Conservation (phyloP, 2,329 filamentous ascomycete genomes). For the Alternaria panax region DNA sequence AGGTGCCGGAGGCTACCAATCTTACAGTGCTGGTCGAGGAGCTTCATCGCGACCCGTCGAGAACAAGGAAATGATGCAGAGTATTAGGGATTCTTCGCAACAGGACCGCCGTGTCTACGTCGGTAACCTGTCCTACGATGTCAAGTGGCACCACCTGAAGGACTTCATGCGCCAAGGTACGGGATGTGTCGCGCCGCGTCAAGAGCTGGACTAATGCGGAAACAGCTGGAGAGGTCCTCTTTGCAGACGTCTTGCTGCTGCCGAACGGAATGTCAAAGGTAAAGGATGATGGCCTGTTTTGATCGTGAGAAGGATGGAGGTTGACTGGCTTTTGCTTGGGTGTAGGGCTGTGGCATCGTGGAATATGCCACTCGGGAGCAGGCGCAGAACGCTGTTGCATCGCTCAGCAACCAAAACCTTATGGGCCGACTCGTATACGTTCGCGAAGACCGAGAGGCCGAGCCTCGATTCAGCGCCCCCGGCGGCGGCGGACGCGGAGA, state of each 20-base stretch:
- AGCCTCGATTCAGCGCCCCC: conserved; percentile 90
- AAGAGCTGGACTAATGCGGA: conserved; percentile 45
- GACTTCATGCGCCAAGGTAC: conserved; percentile 99
- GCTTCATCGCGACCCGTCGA: conserved; percentile 72
- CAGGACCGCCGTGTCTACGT: conserved; percentile 99
- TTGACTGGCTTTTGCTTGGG: conserved; percentile 91
- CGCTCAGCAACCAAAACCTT: conserved; percentile 97
- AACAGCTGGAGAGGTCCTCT: conserved; percentile 97
- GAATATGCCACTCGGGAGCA: conserved; percentile 99
- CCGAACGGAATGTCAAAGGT: conserved; percentile 99
- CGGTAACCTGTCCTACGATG: conserved; percentile 98
- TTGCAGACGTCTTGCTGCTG: conserved; percentile 98
- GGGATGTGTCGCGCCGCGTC: conserved; percentile 44
- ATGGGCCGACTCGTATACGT: conserved; percentile 99
- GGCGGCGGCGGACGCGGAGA: conserved; percentile 61
- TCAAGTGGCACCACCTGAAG: conserved; percentile 99
- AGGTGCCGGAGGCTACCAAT: conserved; percentile 73
- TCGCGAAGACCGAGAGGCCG: conserved; percentile 97
- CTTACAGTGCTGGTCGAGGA: conserved; percentile 62
- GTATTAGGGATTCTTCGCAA: conserved; percentile 90
- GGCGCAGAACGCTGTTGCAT: conserved; percentile 95
- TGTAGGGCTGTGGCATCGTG: conserved; percentile 99
- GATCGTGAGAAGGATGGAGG: conserved; percentile 87
- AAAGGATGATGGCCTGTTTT: conserved; percentile 90
- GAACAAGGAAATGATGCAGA: conserved; percentile 95